Conservation (phyloP, 768 basidiomycete species). For the Austroboletus eburneus region DNA sequence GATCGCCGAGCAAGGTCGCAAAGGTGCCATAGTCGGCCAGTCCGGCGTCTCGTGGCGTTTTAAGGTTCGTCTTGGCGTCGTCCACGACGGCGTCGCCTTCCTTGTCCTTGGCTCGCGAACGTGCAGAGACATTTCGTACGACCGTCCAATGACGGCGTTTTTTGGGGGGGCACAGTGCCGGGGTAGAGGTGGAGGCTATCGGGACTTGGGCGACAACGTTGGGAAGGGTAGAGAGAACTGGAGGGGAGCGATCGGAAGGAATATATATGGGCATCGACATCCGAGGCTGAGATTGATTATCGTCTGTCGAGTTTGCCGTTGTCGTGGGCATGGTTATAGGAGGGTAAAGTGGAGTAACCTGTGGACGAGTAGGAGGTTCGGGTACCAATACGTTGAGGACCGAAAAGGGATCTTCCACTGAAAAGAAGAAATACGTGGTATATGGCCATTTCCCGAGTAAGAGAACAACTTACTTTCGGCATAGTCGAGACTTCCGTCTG, state of each 20-base stretch:
- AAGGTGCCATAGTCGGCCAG: slow-evolving; percentile 62
- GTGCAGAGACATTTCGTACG: slow-evolving; percentile 44
- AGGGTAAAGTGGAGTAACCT: slow-evolving; percentile 52
- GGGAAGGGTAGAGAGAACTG: slow-evolving; percentile 14
- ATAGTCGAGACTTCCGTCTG: slow-evolving; percentile 82
- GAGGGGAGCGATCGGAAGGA: slow-evolving; percentile 16
- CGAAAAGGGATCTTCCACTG: slow-evolving; percentile 79
- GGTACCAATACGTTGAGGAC: slow-evolving; percentile 60
- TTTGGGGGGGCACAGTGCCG: slow-evolving; percentile 2
- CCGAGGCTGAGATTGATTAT: background rate
- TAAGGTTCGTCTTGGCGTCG: slow-evolving; percentile 39
- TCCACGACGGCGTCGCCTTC: slow-evolving; percentile 40
- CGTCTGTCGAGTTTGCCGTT: background rate
- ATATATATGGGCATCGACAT: slow-evolving; percentile 23
- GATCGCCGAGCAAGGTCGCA: slow-evolving; percentile 46
- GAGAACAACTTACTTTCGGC: slow-evolving; percentile 48
- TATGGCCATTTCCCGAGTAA: background rate
- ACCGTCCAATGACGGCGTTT: slow-evolving; percentile 62
- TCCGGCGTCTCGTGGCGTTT: slow-evolving; percentile 48
- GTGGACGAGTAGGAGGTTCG: slow-evolving; percentile 52
- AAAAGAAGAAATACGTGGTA: background rate
- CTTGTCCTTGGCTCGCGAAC: slow-evolving; percentile 48
- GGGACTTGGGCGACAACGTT: background rate
- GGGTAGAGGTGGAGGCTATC: background rate
- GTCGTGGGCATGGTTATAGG: slow-evolving; percentile 5